A percentile compares a stretch with the other conserved stretches of the same genome.
phyloP scores from a whole-genome alignment of 129 eudicot genomes.

The Tagetes erecta region DNA sequence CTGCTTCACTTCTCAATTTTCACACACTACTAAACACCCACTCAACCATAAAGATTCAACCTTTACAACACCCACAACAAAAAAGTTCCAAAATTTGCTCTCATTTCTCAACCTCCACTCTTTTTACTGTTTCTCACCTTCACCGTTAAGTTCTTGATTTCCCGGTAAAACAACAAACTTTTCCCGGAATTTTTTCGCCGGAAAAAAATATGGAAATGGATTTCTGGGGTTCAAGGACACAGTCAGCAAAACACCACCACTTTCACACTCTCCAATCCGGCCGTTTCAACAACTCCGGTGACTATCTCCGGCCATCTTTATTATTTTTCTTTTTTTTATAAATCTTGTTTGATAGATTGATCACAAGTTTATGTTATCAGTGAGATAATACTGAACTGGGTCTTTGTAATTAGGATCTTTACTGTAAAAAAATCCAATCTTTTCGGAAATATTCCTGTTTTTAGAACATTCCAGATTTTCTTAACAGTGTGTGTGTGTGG shows the following conservation, averaged over 20 bases:
- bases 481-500: constrained; percentile 19
- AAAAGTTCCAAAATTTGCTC: constrained; percentile 15
- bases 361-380: constrained; percentile 6
- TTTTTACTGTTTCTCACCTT: constrained; percentile 18
- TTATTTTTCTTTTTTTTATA: constrained; percentile 4
- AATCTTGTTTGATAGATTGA: constrained; percentile 12
- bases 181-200: constrained; percentile 28
- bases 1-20: constrained; percentile 23
- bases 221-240: constrained; percentile 64
- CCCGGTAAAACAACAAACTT: neutral
- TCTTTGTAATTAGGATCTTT: constrained; percentile 10
- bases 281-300: constrained; percentile 45
- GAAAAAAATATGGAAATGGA: constrained; percentile 58
- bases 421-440: constrained; percentile 13
- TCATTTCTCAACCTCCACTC: neutral
- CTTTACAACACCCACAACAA: constrained; percentile 23
- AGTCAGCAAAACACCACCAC: constrained; percentile 47
- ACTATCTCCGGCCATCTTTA: neutral
- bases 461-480: constrained; percentile 27
- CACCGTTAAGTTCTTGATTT: constrained; percentile 18
- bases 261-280: constrained; percentile 41
- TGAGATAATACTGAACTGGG: constrained; percentile 23
- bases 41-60: constrained; percentile 32
- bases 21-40: constrained; percentile 27
- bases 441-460: constrained; percentile 29